Base-by-base conservation (phyloP, 306 rosid genomes). In the Castanea mollissima region DNA sequence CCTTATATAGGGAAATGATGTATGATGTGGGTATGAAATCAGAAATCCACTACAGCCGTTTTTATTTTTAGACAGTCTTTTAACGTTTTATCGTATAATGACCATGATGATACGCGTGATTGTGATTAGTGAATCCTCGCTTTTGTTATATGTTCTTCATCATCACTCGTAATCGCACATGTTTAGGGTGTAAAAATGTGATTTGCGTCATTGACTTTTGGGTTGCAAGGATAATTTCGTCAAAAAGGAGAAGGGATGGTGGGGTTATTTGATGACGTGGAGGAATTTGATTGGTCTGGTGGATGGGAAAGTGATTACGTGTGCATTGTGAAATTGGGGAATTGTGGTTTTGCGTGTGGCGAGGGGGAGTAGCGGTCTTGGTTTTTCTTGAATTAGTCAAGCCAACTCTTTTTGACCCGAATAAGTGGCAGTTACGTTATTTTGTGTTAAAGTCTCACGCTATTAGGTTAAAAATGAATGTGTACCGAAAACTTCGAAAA, bases 341-440 rank as follows among this genome's bases (percentile, higher is more conserved):
- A 0, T 19, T 35, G 7, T 19, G 52, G 41, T 25, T 56, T 3
- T 49, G 69, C 59, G 76, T 8, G 72, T 76, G 49, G 76, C 4
- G 27, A n/a, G 77, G 46, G 4, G 55, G 19, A 19, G 76, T 31
- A 41, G 55, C 5, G 54, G 54, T 49, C 16, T 49, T 12, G 14
- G 2, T 21, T 20, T 21, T 12, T 9, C 0, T 0, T 9, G 34
- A 25, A 52, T 14, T 46, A 56, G 85, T 84, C 83, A 44, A 80
- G 86, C 83, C 81, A 18, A 21, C 83, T 31, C 11, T 6, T 75
- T 78, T 71, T 19, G 78, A 78, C 75, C 77, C 82, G 73, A 41
- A 8, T 8, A 41, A 41, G 46, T 41, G 58, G 63, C 23, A 27
- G 16, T 16, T 20, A 35, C 76, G 59, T 57, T 54, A 15, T 77